Percentiles rank a stretch among this genome's conserved stretches.
These are phyloP conservation scores for Talinum fruticosum DNA, from an alignment of 148 eudicot genomes.

Conservation along the genomic window DNA sequence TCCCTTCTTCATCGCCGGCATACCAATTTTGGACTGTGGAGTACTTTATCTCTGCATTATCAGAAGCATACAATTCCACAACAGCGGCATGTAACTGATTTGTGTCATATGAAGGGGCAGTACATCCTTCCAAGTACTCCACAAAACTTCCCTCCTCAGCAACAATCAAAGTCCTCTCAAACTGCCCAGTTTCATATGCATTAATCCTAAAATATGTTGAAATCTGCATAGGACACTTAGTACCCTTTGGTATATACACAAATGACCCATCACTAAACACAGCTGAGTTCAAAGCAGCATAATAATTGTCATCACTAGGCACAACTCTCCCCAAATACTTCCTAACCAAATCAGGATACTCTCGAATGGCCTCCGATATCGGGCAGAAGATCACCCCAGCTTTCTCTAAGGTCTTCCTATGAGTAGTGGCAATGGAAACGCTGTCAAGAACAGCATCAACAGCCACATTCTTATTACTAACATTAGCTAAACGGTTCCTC, in stretches of 20 bases:
- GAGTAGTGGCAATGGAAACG: constrained; percentile 83
- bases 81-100: constrained; percentile 94
- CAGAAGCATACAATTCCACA: constrained; percentile 72
- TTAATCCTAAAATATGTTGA: constrained; percentile 93
- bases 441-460: constrained; percentile 94
- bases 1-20: constrained; percentile 87
- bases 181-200: constrained; percentile 86
- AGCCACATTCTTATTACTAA: constrained; percentile 51
- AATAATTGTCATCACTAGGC: constrained; percentile 75
- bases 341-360: constrained; percentile 72
- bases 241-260: constrained; percentile 77
- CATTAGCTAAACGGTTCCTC: constrained; percentile 62
- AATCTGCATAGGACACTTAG: constrained; percentile 88
- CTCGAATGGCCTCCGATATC: constrained; percentile 83
- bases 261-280: constrained; percentile 98
- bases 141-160: constrained; percentile 92
- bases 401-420: constrained; percentile 69
- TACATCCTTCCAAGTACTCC: constrained; percentile 95
- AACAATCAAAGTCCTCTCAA: constrained; percentile 88
- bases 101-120: constrained; percentile 82
- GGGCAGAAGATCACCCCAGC: constrained; percentile 91
- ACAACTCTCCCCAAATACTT: constrained; percentile 83
- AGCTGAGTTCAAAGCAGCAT: constrained; percentile 85
- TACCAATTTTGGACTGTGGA: constrained; percentile 96
- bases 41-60: constrained; percentile 77